Percentiles rank a stretch among this genome's conserved stretches.
Conservation (phyloP, 768 basidiomycete species). For the Boletus pseudo-olivaceus region DNA sequence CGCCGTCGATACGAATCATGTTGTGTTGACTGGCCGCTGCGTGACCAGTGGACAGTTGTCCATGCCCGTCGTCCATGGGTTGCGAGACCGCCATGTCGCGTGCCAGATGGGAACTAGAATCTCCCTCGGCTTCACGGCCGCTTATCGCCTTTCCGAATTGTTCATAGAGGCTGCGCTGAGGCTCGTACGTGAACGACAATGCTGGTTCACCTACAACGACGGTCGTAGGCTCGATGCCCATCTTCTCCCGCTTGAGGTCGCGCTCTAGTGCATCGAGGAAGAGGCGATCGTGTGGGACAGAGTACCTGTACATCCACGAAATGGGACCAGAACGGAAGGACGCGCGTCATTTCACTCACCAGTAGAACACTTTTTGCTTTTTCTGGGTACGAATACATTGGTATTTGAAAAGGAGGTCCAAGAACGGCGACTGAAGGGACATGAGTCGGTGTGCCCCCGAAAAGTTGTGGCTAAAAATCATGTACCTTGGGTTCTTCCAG, state of each 20-base stretch:
- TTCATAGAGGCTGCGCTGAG: conserved; percentile 81
- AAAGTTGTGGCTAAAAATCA: conserved; percentile 10
- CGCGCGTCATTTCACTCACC: conserved; percentile 46
- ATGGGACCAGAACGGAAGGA: neutral
- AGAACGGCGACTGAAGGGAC: conserved; percentile 70
- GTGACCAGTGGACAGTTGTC: conserved; percentile 14
- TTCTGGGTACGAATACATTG: conserved; percentile 97
- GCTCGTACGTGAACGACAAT: conserved; percentile 83
- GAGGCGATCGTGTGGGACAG: conserved; percentile 93
- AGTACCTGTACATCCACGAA: conserved; percentile 59
- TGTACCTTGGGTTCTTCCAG: conserved; percentile 94
- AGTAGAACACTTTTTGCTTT: conserved; percentile 99
- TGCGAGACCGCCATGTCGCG: conserved; percentile 22
- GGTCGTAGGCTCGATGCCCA: conserved; percentile 84
- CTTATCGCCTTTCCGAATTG: conserved; percentile 63
- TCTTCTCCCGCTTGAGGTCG: conserved; percentile 93
- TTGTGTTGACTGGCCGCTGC: conserved; percentile 7
- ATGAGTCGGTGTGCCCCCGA: neutral
- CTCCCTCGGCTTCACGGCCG: conserved; percentile 34
- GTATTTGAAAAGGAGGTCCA: conserved; percentile 92
- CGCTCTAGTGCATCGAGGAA: conserved; percentile 96
- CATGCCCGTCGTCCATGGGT: conserved; percentile 10
- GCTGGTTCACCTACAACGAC: conserved; percentile 76
- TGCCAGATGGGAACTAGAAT: conserved; percentile 31
- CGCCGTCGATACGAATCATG: conserved; percentile 26